Base-by-base conservation (phyloP, 495 filamentous ascomycete species). In the Mycothermus thermophilus region DNA sequence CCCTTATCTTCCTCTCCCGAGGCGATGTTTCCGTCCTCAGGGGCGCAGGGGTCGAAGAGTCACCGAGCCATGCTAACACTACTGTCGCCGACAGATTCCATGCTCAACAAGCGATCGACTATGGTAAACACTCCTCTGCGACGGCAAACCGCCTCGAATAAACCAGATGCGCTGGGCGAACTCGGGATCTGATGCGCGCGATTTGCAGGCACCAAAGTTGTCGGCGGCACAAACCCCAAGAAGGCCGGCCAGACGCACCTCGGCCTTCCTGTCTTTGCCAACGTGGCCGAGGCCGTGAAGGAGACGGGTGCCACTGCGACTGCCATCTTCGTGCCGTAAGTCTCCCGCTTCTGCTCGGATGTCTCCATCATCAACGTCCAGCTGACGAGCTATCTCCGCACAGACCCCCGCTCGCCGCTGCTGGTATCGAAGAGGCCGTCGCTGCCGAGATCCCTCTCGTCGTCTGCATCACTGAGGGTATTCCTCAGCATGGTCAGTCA, bases 391-490 rank as follows among this genome's bases (percentile, higher is more conserved):
- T 16, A 4, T 8, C 15, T 8, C n/a, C 12, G 27, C 4, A 30
- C 50, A 90, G 82, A 32, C 90, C 90, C 40, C 83, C 90, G 36
- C 53, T 99, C 33, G 90, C 90, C 34, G 90, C 90, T 23, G 75
- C 74, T 44, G 80, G 87, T 71, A 99, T 99, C 42, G 90, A 99
- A 62, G 90, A 99, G 62, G 92, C 90, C 38, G 77, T 99, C 57
- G 66, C 64, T 42, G 90, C 90, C 50, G 90, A 96, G 62, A 75
- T 99, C 36, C 77, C 80, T 45, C 74, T 99, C 32, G 78, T 88
- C 49, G 90, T 99, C 47, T 93, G 86, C 62, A 99, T 99, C 54
- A 99, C 90, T 27, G 90, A 99, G 68, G 90, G 90, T 46, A 95
- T 95, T 45, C 87, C 87, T 42, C 87, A 95, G 62, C 87, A 95